phyloP scores from a whole-genome alignment of 192 early-diverging fungal genomes.

The Linnemannia elongata region DNA sequence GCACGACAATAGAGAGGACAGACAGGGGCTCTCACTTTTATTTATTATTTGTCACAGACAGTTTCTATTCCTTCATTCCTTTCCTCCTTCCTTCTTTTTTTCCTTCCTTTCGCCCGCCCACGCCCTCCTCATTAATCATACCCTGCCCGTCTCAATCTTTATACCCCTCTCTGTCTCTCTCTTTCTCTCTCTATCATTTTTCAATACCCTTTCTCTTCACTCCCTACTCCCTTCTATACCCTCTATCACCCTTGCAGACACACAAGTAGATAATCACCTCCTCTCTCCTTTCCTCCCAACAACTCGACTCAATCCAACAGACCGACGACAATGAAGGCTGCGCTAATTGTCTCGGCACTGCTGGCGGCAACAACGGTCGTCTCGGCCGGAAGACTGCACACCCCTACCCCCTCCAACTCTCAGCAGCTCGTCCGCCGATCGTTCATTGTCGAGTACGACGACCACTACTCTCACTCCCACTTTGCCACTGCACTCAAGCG shows the following conservation, averaged over 20 bases:
- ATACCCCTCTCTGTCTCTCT: background rate
- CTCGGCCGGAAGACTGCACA: slow-evolving; percentile 2
- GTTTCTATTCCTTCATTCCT: background rate
- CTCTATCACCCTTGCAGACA: background rate
- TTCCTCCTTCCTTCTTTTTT: background rate
- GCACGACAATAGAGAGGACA: too few species aligned
- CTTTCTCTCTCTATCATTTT: background rate
- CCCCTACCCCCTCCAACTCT: background rate
- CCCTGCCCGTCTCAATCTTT: background rate
- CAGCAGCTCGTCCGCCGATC: background rate
- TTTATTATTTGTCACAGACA: background rate
- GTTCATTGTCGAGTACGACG: slow-evolving; percentile 13
- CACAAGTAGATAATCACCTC: background rate
- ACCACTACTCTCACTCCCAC: slow-evolving; percentile 6
- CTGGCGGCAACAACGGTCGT: slow-evolving; percentile 8
- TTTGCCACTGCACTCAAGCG: slow-evolving; percentile 16
- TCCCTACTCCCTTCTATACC: background rate
- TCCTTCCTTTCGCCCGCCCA: background rate
- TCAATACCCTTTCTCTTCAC: background rate
- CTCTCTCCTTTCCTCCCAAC: background rate
- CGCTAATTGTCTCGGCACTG: slow-evolving; percentile 7
- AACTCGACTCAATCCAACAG: background rate
- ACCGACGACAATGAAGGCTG: background rate
- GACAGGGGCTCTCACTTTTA: background rate
- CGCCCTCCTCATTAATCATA: background rate